phyloP scores from a whole-genome alignment of 768 basidiomycete genomes.

The Porpolomopsis calyptriformis region DNA sequence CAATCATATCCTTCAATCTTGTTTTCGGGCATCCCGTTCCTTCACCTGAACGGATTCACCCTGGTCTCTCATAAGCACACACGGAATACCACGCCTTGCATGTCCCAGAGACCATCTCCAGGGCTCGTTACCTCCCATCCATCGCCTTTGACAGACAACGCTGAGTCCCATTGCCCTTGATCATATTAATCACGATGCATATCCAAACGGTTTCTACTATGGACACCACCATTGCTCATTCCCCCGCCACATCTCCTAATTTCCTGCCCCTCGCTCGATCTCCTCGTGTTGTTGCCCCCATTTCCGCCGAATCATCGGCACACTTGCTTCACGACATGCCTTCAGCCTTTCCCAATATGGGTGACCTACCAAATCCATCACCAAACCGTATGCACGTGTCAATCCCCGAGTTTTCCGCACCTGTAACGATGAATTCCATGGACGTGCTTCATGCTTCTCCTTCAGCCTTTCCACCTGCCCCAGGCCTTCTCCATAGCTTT shows the following conservation, averaged over 20 bases:
- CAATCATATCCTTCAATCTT: no score
- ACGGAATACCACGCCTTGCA: no score
- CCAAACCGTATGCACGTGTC: slow-evolving; percentile 29
- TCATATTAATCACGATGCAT: slow-evolving; percentile 13
- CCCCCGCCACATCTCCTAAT: slow-evolving; percentile 17
- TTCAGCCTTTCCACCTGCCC: slow-evolving; percentile 19
- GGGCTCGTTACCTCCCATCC: no score
- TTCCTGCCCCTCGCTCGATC: slow-evolving; percentile 15
- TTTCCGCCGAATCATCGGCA: slow-evolving; percentile 10
- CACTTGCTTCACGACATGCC: slow-evolving; percentile 21
- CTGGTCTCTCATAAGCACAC: no score
- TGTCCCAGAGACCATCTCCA: no score
- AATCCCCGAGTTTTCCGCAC: slow-evolving; percentile 26
- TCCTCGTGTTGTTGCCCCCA: slow-evolving; percentile 8
- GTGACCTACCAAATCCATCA: slow-evolving; percentile 17
- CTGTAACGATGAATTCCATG: slow-evolving; percentile 31
- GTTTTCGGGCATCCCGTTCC: no score
- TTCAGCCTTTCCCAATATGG: slow-evolving; percentile 25
- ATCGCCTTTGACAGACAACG: no score
- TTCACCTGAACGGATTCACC: no score
- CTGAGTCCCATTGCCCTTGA: no score
- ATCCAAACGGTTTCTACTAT: slow-evolving; percentile 26
- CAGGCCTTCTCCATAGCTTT: slow-evolving; percentile 34
- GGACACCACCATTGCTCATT: slow-evolving; percentile 26
- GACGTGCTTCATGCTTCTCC: slow-evolving; percentile 19